Percentiles rank a stretch among this genome's conserved stretches.
Conservation (phyloP, 495 filamentous ascomycete species). For the Hyphodiscus hymeniophilus region DNA sequence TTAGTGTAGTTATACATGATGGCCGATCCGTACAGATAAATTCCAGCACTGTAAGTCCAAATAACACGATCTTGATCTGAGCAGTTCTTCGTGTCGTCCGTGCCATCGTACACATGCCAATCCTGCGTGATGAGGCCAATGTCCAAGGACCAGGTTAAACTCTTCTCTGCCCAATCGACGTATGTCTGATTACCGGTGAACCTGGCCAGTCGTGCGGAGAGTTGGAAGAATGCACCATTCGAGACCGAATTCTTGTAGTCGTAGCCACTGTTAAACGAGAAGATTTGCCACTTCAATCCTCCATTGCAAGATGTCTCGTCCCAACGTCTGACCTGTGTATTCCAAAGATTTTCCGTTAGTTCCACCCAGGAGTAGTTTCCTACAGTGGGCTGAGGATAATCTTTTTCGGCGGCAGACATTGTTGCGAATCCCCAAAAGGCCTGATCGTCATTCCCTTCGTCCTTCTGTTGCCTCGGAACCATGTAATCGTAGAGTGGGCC, state of each 20-base stretch:
- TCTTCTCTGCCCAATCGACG: conserved; percentile 61
- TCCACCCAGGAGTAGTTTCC: conserved; percentile 69
- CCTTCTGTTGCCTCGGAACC: conserved; percentile 70
- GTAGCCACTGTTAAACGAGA: conserved; percentile 68
- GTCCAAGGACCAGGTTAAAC: conserved; percentile 62
- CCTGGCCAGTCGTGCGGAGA: conserved; percentile 66
- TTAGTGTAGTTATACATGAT: conserved; percentile 54
- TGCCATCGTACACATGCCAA: conserved; percentile 67
- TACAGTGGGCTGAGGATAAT: conserved; percentile 57
- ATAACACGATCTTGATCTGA: conserved; percentile 48
- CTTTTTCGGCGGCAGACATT: conserved; percentile 74
- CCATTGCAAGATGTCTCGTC: conserved; percentile 57
- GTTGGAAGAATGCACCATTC: conserved; percentile 77
- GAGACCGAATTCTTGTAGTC: conserved; percentile 73
- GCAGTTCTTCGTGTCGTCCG: conserved; percentile 53
- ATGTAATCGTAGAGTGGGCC: conserved; percentile 63
- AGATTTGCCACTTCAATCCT: conserved; percentile 82
- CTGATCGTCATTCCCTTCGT: conserved; percentile 79
- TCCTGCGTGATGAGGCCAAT: conserved; percentile 57
- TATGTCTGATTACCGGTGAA: conserved; percentile 79
- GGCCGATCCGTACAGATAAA: conserved; percentile 62
- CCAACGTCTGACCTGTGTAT: conserved; percentile 64
- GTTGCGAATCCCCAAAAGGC: conserved; percentile 79
- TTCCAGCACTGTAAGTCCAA: conserved; percentile 73
- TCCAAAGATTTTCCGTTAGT: conserved; percentile 71